Conservation (phyloP, 2,329 filamentous ascomycete genomes). For the Colletotrichum graminicola region DNA sequence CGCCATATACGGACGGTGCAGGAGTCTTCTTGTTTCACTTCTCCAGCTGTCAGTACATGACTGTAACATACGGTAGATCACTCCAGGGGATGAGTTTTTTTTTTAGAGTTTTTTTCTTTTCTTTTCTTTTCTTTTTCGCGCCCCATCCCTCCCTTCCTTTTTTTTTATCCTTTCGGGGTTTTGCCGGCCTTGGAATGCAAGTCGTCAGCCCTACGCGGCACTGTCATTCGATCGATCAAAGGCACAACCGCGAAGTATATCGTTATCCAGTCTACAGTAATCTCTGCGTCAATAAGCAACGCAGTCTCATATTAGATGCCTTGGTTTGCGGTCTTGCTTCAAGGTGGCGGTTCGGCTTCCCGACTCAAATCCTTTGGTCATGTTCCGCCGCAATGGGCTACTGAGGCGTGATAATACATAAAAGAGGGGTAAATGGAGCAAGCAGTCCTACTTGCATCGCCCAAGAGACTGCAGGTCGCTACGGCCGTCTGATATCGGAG, state of each 20-base stretch:
- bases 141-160: not conserved
- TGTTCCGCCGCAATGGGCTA: not conserved
- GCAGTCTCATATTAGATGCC: not conserved
- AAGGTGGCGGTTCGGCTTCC: not conserved
- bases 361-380: too few relatives aligned
- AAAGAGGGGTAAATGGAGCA: not conserved
- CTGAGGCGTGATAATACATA: too few relatives aligned
- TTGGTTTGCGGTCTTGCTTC: not conserved
- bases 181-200: not conserved
- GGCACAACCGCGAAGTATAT: not conserved
- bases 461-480: not conserved
- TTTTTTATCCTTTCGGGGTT: too few relatives aligned
- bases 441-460: not conserved
- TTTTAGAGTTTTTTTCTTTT: not conserved
- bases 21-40: not conserved
- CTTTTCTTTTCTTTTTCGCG: too few relatives aligned
- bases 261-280: not conserved
- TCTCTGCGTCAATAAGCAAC: not conserved
- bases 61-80: not conserved
- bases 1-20: not conserved
- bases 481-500: constrained; percentile 19
- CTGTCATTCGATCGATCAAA: not conserved
- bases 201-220: not conserved
- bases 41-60: not conserved
- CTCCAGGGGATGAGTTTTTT: not conserved